These are phyloP conservation scores for Camillea tinctor DNA, from an alignment of 2,329 filamentous ascomycete species.

Conservation along the genomic window DNA sequence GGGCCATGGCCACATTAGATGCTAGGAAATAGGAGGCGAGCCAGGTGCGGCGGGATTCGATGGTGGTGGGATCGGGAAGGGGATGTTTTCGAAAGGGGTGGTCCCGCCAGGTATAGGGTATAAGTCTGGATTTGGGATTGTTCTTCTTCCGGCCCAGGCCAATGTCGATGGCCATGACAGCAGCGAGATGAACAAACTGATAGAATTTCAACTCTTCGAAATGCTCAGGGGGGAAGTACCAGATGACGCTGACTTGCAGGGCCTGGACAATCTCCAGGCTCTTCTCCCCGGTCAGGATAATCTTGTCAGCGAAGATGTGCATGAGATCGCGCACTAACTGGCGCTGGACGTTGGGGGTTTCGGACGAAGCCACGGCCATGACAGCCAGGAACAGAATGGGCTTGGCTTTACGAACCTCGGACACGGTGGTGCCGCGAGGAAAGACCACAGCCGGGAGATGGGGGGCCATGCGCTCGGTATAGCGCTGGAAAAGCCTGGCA, in stretches of 20 bases:
- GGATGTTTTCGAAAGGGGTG: conserved; percentile 42
- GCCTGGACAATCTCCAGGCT: conserved; percentile 80
- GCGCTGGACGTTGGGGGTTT: conserved; percentile 56
- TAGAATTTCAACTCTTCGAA: conserved; percentile 90
- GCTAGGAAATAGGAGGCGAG: conserved; percentile 59
- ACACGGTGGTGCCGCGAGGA: conserved; percentile 49
- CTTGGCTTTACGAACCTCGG: conserved; percentile 56
- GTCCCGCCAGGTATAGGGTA: conserved; percentile 41
- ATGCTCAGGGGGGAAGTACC: conserved; percentile 81
- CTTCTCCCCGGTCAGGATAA: conserved; percentile 76
- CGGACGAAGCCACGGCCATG: conserved; percentile 63
- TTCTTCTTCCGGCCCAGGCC: conserved; percentile 57
- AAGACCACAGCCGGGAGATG: conserved; percentile 66
- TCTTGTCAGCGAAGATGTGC: conserved; percentile 69
- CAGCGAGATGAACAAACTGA: conserved; percentile 78
- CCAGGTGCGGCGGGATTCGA: conserved; percentile 59
- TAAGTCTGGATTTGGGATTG: conserved; percentile 35
- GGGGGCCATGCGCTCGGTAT: conserved; percentile 57
- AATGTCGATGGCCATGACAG: conserved; percentile 80
- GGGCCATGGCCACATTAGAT: conserved; percentile 58
- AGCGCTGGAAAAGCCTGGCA: conserved; percentile 54
- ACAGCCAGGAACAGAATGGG: conserved; percentile 70
- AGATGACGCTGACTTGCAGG: conserved; percentile 71
- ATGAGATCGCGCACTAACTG: conserved; percentile 68
- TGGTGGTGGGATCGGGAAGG: conserved; percentile 50